Evolutionary conservation across 345 rosid species (phyloP).

Genomic region (Heritiera littoralis): DNA sequence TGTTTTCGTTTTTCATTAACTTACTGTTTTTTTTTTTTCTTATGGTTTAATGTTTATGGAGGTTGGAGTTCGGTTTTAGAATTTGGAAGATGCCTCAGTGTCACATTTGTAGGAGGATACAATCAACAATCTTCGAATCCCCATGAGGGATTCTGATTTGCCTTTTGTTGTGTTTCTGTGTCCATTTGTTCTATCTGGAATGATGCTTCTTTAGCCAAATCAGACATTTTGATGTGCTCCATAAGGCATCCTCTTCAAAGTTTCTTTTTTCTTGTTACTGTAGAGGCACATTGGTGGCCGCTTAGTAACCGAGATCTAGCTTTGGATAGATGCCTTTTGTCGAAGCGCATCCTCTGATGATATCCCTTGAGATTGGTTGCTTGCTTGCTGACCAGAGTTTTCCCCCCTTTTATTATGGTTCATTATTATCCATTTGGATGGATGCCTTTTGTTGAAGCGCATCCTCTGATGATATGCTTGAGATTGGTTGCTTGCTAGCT

Average conservation of each 20-base stretch:
- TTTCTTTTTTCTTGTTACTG: neutral
- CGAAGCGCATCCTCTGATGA: constrained; percentile 48
- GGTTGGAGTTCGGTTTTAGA: constrained; percentile 43
- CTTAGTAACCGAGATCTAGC: constrained; percentile 18
- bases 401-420: neutral
- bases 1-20: constrained; percentile 25
- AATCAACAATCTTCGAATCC: constrained; percentile 79
- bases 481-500: no score
- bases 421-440: neutral
- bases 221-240: constrained; percentile 50
- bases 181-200: constrained; percentile 27
- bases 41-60: neutral
- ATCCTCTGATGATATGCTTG: no score
- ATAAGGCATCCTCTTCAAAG: constrained; percentile 27
- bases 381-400: constrained; percentile 40
- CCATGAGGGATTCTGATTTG: neutral
- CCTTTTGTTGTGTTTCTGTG: neutral
- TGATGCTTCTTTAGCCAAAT: constrained; percentile 62
- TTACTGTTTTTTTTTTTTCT: neutral
- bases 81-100: constrained; percentile 18
- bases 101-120: constrained; percentile 85
- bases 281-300: neutral
- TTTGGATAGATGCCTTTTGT: constrained; percentile 34
- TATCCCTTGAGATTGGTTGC: constrained; percentile 37
- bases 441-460: no score